These are phyloP conservation scores for Nakazawaea populi DNA, from an alignment of 805 yeast species.

Conservation along the genomic window DNA sequence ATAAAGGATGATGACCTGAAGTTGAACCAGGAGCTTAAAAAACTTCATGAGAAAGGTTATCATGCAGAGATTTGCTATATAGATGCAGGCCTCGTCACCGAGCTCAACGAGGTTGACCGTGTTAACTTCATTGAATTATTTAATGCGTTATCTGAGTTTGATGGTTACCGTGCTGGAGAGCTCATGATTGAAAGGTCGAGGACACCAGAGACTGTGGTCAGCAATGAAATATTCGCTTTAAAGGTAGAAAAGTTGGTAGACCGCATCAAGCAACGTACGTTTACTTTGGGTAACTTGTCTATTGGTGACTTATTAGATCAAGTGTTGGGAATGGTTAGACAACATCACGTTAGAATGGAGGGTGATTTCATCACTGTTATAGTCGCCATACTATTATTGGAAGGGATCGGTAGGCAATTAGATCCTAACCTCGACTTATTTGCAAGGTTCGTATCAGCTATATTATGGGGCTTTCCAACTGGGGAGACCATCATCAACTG, in stretches of 20 bases:
- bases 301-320: constrained; percentile 87
- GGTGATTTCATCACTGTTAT: constrained; percentile 94
- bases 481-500: constrained; percentile 2
- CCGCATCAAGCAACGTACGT: constrained; percentile 79
- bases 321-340: constrained; percentile 85
- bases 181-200: constrained; percentile 92
- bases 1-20: constrained; percentile 29
- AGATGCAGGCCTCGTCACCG: constrained; percentile 93
- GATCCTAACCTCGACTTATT: constrained; percentile 92
- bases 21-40: constrained; percentile 41
- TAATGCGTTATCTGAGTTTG: constrained; percentile 83
- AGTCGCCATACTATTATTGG: constrained; percentile 85
- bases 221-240: constrained; percentile 79
- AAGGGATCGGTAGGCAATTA: constrained; percentile 92
- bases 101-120: constrained; percentile 70
- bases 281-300: constrained; percentile 85
- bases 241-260: constrained; percentile 82
- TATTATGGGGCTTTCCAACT: constrained; percentile 31
- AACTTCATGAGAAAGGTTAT: constrained; percentile 51
- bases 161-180: constrained; percentile 93
- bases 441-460: constrained; percentile 81
- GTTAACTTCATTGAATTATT: constrained; percentile 85
- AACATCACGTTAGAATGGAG: constrained; percentile 96
- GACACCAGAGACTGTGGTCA: constrained; percentile 88
- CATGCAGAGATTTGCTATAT: constrained; percentile 84